phyloP scores from a whole-genome alignment of 805 yeast species.

The Schwanniomyces occidentalis region DNA sequence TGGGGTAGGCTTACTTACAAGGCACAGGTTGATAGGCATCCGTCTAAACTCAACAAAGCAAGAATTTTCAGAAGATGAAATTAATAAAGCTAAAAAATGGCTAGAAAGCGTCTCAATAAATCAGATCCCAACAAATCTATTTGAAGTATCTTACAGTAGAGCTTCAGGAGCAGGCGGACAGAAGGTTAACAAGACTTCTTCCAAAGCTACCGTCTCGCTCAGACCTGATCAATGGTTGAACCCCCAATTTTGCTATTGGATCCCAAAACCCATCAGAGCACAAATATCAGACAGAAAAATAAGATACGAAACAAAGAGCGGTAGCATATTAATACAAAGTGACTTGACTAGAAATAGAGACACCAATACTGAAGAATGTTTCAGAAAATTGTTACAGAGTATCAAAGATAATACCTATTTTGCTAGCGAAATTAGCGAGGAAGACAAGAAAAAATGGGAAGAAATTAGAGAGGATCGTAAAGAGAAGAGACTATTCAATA shows the following conservation, averaged over 20 bases:
- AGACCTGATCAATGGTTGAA: constrained; percentile 42
- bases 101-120: constrained; percentile 25
- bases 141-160: constrained; percentile 50
- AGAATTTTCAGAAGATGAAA: constrained; percentile 22
- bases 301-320: constrained; percentile 55
- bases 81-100: constrained; percentile 44
- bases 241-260: constrained; percentile 49
- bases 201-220: constrained; percentile 64
- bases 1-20: too few relatives aligned
- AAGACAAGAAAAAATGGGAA: constrained; percentile 54
- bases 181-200: constrained; percentile 71
- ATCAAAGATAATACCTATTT: constrained; percentile 49
- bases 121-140: constrained; percentile 46
- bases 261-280: constrained; percentile 51
- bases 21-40: too few relatives aligned
- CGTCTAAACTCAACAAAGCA: constrained; percentile 1
- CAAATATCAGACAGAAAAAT: constrained; percentile 43
- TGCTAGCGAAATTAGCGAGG: constrained; percentile 47
- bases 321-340: constrained; percentile 59
- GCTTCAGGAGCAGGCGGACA: constrained; percentile 90
- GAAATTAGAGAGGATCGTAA: constrained; percentile 29
- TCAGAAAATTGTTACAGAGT: constrained; percentile 55
- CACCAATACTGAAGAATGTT: constrained; percentile 57
- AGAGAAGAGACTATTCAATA: constrained; percentile 32
- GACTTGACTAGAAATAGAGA: constrained; percentile 61